These are phyloP conservation scores for Diutina catenulata DNA, from an alignment of 1,139 yeast species.

Conservation along the genomic window DNA sequence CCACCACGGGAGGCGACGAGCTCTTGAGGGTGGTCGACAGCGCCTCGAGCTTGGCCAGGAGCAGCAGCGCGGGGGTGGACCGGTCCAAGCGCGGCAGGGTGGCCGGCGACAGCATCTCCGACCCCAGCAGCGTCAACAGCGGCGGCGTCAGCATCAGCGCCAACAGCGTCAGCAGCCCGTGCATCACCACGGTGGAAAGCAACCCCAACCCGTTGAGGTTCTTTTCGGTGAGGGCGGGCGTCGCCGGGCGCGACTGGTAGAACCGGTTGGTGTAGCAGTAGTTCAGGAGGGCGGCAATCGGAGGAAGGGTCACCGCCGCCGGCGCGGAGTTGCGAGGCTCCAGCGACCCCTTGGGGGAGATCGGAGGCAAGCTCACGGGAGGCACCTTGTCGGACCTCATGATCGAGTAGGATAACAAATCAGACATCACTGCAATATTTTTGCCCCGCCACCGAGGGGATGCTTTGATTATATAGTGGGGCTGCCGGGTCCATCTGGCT, in stretches of 20 bases:
- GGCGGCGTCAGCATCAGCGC: background rate
- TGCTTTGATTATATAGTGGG: background rate
- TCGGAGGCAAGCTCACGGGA: background rate
- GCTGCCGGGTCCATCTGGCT: background rate
- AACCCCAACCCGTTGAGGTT: background rate
- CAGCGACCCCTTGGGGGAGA: background rate
- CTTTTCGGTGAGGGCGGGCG: background rate
- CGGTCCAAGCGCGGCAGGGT: background rate
- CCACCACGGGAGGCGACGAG: no score
- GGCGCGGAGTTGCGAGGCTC: constrained; percentile 2
- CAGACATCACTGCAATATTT: background rate
- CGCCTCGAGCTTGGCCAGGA: background rate
- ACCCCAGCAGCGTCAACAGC: background rate
- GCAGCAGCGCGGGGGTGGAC: background rate
- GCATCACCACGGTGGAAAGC: background rate
- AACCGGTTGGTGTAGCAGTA: constrained; percentile 3
- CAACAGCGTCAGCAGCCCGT: background rate
- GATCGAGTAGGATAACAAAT: constrained; percentile 2
- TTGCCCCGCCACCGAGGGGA: background rate
- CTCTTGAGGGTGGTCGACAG: no score
- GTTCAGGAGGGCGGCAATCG: constrained; percentile 3
- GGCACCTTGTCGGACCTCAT: background rate
- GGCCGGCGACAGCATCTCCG: background rate
- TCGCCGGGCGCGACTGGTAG: background rate
- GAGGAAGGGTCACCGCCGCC: background rate